phyloP scores from a whole-genome alignment of 2,329 filamentous ascomycete species.

The Colletotrichum plurivorum region DNA sequence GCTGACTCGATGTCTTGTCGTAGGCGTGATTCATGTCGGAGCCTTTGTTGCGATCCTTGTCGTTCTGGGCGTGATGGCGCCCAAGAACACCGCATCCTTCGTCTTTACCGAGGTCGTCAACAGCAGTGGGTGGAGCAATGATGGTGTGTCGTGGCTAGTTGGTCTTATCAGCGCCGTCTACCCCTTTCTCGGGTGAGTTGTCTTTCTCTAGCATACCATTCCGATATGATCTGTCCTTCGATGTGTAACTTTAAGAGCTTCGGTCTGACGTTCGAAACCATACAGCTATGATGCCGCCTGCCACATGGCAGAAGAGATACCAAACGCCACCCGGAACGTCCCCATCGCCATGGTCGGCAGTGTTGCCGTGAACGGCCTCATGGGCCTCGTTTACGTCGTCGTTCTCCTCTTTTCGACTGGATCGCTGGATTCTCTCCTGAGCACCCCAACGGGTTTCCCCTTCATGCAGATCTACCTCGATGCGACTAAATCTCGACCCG shows the following conservation, averaged over 20 bases:
- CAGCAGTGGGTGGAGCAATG: slow-evolving; percentile 48
- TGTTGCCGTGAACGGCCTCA: slow-evolving; percentile 57
- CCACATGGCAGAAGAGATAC: slow-evolving; percentile 52
- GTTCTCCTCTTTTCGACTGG: slow-evolving; percentile 60
- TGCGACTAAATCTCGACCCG: slow-evolving; percentile 45
- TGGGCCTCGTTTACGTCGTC: slow-evolving; percentile 58
- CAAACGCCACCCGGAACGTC: slow-evolving; percentile 48
- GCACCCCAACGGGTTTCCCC: slow-evolving; percentile 57
- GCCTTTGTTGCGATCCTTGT: slow-evolving; percentile 47
- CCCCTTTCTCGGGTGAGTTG: slow-evolving; percentile 50
- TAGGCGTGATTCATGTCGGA: slow-evolving; percentile 46
- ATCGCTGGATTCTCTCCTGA: slow-evolving; percentile 53
- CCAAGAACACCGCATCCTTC: slow-evolving; percentile 47
- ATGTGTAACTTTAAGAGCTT: too few species aligned
- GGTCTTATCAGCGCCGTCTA: slow-evolving; percentile 49
- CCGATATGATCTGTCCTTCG: too few species aligned
- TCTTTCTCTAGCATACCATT: neutral
- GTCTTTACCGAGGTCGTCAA: slow-evolving; percentile 51
- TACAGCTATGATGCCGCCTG: slow-evolving; percentile 50
- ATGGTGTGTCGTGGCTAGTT: slow-evolving; percentile 50
- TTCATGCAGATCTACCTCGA: slow-evolving; percentile 58
- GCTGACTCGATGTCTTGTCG: neutral
- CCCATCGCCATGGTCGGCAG: slow-evolving; percentile 52
- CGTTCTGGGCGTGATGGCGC: slow-evolving; percentile 47
- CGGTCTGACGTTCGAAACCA: accelerated